A percentile compares a stretch with the other conserved stretches of the same genome.
These are phyloP conservation scores for Rubus parviflorus DNA, from an alignment of 306 rosid genomes.

Conservation along the genomic window DNA sequence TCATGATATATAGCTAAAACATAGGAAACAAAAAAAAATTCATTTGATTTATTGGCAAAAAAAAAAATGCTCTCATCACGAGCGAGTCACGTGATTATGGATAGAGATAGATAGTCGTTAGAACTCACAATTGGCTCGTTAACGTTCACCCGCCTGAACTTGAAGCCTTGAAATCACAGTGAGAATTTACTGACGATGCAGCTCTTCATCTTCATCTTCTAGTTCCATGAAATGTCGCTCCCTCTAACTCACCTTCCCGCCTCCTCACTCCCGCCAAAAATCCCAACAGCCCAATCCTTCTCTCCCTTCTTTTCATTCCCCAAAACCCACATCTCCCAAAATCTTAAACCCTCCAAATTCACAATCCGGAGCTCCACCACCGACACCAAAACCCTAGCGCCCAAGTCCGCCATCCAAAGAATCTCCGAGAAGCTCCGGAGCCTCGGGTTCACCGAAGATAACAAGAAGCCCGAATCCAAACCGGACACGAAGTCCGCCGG, in stretches of 20 bases:
- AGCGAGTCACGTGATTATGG: conserved; percentile 17
- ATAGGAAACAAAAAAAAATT: too few relatives aligned
- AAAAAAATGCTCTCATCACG: background rate
- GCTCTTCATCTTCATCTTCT: background rate
- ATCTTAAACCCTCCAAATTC: conserved; percentile 31
- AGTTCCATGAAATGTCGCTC: conserved; percentile 42
- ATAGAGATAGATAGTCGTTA: conserved; percentile 15
- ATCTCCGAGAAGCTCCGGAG: conserved; percentile 84
- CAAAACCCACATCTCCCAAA: conserved; percentile 19
- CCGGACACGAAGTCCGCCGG: conserved; percentile 43
- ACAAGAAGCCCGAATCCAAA: background rate
- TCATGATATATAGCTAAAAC: too few relatives aligned
- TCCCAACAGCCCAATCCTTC: conserved; percentile 24
- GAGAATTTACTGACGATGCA: background rate
- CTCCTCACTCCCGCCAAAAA: conserved; percentile 33
- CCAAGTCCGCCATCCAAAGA: conserved; percentile 79
- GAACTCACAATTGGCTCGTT: background rate
- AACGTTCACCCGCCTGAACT: conserved; percentile 11
- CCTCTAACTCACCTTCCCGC: conserved; percentile 38
- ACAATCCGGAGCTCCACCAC: conserved; percentile 48
- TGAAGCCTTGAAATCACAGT: background rate
- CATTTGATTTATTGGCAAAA: too few relatives aligned
- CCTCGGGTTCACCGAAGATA: conserved; percentile 68
- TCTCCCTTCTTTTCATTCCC: conserved; percentile 43
- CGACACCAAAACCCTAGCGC: conserved; percentile 43